Conservation (phyloP, 176 grass and related monocot species). For the maize (Zea mays) region Zm-B73-REFERENCE-NAM-5.0 NC_050101.1:119680501-119681000, state of each 20-base stretch:
- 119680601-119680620: slow-evolving; percentile 17
- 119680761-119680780: slow-evolving; percentile 8
- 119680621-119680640: not conserved
- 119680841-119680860: too few species aligned
- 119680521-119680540: slow-evolving; percentile 63
- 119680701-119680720: not conserved
- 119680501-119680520: slow-evolving; percentile 62
- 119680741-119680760: not conserved
- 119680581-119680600: slow-evolving; percentile 50
- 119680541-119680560: slow-evolving; percentile 77
- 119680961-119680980: not conserved
- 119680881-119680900: too few species aligned
- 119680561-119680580: slow-evolving; percentile 65
- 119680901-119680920: too few species aligned
- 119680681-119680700: not conserved
- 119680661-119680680: not conserved
- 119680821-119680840: too few species aligned
- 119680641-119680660: slow-evolving; percentile 14
- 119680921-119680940: not conserved
- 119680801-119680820: too few species aligned
- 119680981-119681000: slow-evolving; percentile 12
- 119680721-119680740: not conserved
- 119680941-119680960: not conserved
- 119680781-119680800: not conserved
- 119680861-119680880: too few species aligned